Evolutionary conservation across 108 stramenopile species (phyloP), one percentile per base, ranked within the genome.

Genomic region (Nitzschia sp.): DNA sequence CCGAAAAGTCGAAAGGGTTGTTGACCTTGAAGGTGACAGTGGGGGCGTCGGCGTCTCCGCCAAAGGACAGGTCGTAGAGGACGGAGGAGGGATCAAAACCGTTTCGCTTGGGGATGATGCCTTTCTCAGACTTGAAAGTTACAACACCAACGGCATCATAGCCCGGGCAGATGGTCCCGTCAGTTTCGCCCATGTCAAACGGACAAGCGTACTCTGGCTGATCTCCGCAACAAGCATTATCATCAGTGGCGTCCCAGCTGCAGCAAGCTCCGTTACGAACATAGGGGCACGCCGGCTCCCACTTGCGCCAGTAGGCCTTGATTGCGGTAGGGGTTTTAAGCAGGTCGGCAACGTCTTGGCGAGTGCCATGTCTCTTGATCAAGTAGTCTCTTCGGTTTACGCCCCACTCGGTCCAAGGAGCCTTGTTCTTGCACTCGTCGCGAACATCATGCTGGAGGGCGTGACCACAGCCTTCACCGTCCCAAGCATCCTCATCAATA

Each of bases 401-500:
- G 19, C 48, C 48, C 48, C 48, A 50, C 21, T 16, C 48, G 5
- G 48, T 50, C 48, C 48, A 50, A 19, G 48, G 48, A 5, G 48
- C 48, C 48, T 50, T 50, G 48, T 50, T 50, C 48, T 11, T 21
- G 48, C 48, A 50, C 48, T 50, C 48, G 19, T 50, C 48, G 19
- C 48, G 48, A n/a, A 50, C 19, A 50, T 50, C 48, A 21, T 50
- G 48, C 19, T 50, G 48, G 13, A 41, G 38, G 4, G 8, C 4
- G 21, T 50, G 48, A 5, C 48, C 48, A 50, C 48, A 50, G 13
- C 48, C 48, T 50, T 50, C 19, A 22, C 48, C 48, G 19, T 50
- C 48, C 48, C 48, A 50, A 22, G 48, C 48, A 50, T 50, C 48
- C 21, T 50, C 48, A 50, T 50, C 48, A 50, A 50, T 50, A n/a